Evolutionary conservation across 441 rosid species (phyloP), one percentile per base, ranked within the genome.

Genomic region (Syzygium malaccense): DNA sequence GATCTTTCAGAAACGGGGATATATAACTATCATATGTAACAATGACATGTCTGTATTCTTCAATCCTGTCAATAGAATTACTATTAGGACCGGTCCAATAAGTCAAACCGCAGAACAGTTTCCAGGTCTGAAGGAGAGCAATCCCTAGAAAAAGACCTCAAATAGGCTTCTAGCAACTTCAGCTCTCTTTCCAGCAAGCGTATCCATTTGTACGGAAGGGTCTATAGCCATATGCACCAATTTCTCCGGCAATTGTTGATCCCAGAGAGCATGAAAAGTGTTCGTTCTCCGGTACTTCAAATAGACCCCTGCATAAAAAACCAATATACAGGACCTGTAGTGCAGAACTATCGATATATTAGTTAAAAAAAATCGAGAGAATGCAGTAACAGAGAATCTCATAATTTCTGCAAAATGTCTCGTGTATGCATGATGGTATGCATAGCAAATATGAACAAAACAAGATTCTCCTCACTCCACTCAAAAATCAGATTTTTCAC

Each of bases 121-220:
- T 97, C 99, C 89, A 96, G 91, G 94, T 96, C 97, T 26, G 98
- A 89, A 71, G 99, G 99, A 90, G 99, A 97, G 93, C 99, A 96
- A 91, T 97, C 99, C 89, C 98, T 96, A 55, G 96, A 93, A 93
- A 96, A 96, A 51, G 96, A 95, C 93, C 99, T 94, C 96, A 94
- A 93, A 91, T 96, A 96, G 23, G 98, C 96, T 87, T 97, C 98
- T 94, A 89, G 96, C 95, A 87, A 96, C 98, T 95, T 96, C 97
- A 91, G 96, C 98, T 92, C 99, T 95, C 93, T 97, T 95, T 85
- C 98, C 98, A 89, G 98, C 99, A 87, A 96, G 97, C 99, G 96
- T 97, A 88, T 97, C 99, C 96, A 93, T 93, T 55, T 96, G 93
- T 89, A 97, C 90, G 75, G 99, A 93, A 75, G 99, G 99, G 99